phyloP scores from a whole-genome alignment of 768 basidiomycete species.

The Lactarius pseudohatsudake region DNA sequence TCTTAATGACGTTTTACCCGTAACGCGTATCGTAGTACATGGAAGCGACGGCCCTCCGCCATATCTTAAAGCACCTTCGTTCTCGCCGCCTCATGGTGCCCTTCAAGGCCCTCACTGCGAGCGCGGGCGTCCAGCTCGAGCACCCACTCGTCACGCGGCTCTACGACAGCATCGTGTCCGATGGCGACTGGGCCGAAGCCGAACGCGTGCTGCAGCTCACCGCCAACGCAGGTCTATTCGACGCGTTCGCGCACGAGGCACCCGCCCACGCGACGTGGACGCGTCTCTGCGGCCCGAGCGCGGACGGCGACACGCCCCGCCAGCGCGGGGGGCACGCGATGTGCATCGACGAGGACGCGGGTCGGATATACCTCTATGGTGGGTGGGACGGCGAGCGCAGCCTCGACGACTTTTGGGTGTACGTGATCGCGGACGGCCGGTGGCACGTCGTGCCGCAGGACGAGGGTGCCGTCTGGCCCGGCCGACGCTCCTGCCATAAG shows the following conservation, averaged over 20 bases:
- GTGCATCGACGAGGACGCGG: slow-evolving; percentile 67
- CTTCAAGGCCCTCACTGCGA: slow-evolving; percentile 55
- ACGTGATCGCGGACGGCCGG: slow-evolving; percentile 54
- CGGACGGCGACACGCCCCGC: slow-evolving; percentile 63
- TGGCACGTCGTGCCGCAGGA: slow-evolving; percentile 63
- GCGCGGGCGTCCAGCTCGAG: slow-evolving; percentile 58
- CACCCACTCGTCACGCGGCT: slow-evolving; percentile 69
- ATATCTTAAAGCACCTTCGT: slow-evolving; percentile 74
- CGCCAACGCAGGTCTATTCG: slow-evolving; percentile 59
- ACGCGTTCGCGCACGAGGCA: slow-evolving; percentile 53
- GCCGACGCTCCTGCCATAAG: slow-evolving; percentile 74
- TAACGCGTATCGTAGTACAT: slow-evolving; percentile 48
- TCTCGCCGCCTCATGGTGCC: slow-evolving; percentile 70
- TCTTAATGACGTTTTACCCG: not conserved
- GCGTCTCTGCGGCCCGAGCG: slow-evolving; percentile 56
- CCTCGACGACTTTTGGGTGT: slow-evolving; percentile 80
- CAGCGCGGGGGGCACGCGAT: slow-evolving; percentile 79
- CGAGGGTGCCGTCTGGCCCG: slow-evolving; percentile 62
- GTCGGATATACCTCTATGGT: slow-evolving; percentile 71
- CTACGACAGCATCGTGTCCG: slow-evolving; percentile 61
- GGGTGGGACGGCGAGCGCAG: slow-evolving; percentile 75
- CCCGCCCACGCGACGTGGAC: slow-evolving; percentile 64
- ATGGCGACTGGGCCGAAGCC: slow-evolving; percentile 60
- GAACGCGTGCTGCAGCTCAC: slow-evolving; percentile 54
- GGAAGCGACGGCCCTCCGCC: slow-evolving; percentile 63